Base-by-base conservation (phyloP, 345 rosid species). In the Citrus sinensis region DNA sequence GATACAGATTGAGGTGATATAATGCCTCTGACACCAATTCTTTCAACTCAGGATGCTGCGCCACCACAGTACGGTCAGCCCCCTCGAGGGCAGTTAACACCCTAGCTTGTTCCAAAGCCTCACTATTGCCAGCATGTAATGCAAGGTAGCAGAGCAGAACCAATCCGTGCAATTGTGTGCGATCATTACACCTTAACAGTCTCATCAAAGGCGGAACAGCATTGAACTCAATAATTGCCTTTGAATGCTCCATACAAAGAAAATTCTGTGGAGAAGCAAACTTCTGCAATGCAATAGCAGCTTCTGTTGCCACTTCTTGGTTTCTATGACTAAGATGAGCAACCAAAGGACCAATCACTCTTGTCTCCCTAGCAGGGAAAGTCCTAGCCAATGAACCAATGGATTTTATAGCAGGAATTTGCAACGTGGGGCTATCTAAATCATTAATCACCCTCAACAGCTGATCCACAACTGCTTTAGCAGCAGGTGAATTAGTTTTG, bases 341-440 rank as follows among this genome's bases (percentile, higher is more conserved):
- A 11, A 92, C 99, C 32, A 95, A 81, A 1, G 96, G 96, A 75
- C 75, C 78, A 58, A 95, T 85, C 58, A 93, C 92, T 42, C 94
- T 87, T 3, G 92, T 91, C 61, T 95, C 99, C 62, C 97, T 85
- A 3, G 99, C 97, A 0, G 99, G 92, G 77, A 95, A 95, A 8
- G 96, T 95, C 88, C 96, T 83, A 4, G 98, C 94, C 80, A 95
- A 69, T 0, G 94, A 93, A 19, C 98, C 99, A 54, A 95, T 88
- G 0, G 96, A 87, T 73, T 75, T 88, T 49, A 95, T 85, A 4
- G 99, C 94, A 6, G 94, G 90, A 77, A 88, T 83, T 72, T 85
- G 88, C 78, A 93, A 79, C 2, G 67, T 70, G 0, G 91, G 87
- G 77, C 22, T 81, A 59, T 90, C 95, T 32, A 80, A 64, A n/a